Base-by-base conservation (phyloP, 768 basidiomycete species). In the Tulasnella sp. region DNA sequence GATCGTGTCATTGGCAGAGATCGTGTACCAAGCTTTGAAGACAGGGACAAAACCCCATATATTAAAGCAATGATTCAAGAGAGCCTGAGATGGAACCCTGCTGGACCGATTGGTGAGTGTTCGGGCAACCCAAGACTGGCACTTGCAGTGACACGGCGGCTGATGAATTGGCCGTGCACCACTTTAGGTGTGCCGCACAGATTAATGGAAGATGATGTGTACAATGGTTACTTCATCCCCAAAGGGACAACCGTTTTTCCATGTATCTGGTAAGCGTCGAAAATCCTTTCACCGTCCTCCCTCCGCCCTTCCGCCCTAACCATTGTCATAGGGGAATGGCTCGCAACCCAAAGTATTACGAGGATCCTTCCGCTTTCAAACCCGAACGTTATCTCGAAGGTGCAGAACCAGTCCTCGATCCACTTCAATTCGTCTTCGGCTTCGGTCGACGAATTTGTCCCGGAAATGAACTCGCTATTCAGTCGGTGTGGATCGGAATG, bases 41-140 rank as follows among this genome's bases (percentile, higher is more conserved):
- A 86, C 72, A 78, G 79, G 2, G 78, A 80, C 6, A 75, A 78
- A 0, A 75, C 86, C 19, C 84, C 84, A 0, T 86, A 85, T 71
- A 77, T 85, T 38, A 77, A 76, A 7, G 85, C 85, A 6, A 68
- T 86, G 2, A 76, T 84, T 54, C 84, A 83, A 78, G 86, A 87
- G 79, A 78, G 78, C 7, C 75, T 82, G n/a, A 72, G 80, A 40
- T 83, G 79, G 80, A 74, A 77, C 31, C 81, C 81, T n/a, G 78
- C 80, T 38, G 80, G 76, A 2, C 79, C 79, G 1, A 67, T 81
- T 9, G 80, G 80, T 73, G 74, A 69, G 67, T 38, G 22, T 70
- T 19, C 9, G n/a, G 22, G 9, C 69, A 7, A 25, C 36, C 25
- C 22, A 69, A 17, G 39, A 6, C 39, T 58, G 1, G 22, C 8